Percentiles rank a stretch among this genome's conserved stretches.
phyloP scores from a whole-genome alignment of 768 basidiomycete species.

The Lentinula sp. region DNA sequence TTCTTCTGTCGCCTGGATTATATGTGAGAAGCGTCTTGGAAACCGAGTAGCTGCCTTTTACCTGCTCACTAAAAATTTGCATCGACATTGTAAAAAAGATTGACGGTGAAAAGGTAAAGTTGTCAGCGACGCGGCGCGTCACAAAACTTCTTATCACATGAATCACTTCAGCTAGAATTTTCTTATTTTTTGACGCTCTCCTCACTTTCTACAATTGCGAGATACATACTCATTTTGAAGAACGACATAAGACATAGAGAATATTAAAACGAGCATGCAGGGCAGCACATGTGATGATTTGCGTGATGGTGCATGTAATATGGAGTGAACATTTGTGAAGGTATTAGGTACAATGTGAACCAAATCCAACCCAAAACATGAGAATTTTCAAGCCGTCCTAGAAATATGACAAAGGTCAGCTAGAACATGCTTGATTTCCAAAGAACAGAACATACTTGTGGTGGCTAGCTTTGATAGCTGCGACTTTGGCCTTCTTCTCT shows the following conservation, averaged over 20 bases:
- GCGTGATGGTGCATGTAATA: neutral
- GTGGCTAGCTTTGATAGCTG: slow-evolving; percentile 84
- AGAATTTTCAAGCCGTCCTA: neutral
- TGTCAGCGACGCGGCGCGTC: too few species aligned
- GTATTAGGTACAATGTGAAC: neutral
- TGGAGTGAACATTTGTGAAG: neutral
- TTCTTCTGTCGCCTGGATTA: slow-evolving; percentile 75
- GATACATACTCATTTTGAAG: neutral
- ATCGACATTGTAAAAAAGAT: slow-evolving; percentile 42
- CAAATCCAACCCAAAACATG: neutral
- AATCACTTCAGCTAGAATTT: too few species aligned
- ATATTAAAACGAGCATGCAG: neutral
- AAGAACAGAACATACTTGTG: slow-evolving; percentile 43
- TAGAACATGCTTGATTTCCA: neutral
- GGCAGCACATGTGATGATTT: neutral
- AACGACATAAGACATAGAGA: neutral
- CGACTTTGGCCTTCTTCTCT: slow-evolving; percentile 90
- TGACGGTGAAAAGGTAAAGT: neutral
- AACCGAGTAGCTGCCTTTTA: slow-evolving; percentile 12
- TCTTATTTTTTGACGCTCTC: neutral
- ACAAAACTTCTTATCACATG: too few species aligned
- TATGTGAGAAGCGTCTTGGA: neutral
- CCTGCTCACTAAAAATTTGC: slow-evolving; percentile 68
- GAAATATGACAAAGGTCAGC: neutral
- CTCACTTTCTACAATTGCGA: neutral